Evolutionary conservation across 352 stramenopile species (phyloP).

Genomic region (Phytopythium aichiense): DNA sequence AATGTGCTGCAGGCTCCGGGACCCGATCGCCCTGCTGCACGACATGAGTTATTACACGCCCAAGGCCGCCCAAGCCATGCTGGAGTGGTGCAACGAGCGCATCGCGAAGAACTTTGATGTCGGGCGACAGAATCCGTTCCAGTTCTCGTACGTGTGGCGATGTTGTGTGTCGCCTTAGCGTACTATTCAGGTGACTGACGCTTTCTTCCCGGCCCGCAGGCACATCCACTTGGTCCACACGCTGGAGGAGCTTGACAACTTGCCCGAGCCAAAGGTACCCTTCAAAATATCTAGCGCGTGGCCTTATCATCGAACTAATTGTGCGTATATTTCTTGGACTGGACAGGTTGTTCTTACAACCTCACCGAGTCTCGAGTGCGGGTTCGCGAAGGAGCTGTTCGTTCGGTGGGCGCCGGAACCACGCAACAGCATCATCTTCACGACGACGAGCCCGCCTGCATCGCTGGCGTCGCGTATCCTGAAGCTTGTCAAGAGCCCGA

Average conservation of each 20-base stretch:
- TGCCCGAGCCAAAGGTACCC: slow-evolving; percentile 73
- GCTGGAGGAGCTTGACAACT: slow-evolving; percentile 81
- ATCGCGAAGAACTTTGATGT: slow-evolving; percentile 90
- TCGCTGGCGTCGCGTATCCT: slow-evolving; percentile 73
- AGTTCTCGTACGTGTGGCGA: slow-evolving; percentile 65
- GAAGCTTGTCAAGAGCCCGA: slow-evolving; percentile 44
- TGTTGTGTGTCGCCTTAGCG: background rate
- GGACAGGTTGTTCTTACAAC: slow-evolving; percentile 73
- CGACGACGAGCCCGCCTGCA: slow-evolving; percentile 45
- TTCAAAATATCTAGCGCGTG: no score
- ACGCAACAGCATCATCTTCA: slow-evolving; percentile 86
- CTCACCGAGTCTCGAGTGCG: slow-evolving; percentile 73
- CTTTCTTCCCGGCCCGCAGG: slow-evolving; percentile 13
- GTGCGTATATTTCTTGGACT: no score
- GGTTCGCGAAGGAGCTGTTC: slow-evolving; percentile 84
- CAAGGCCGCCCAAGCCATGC: slow-evolving; percentile 85
- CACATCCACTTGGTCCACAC: slow-evolving; percentile 86
- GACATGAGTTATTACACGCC: slow-evolving; percentile 90
- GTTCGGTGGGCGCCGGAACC: slow-evolving; percentile 73
- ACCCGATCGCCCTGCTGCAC: slow-evolving; percentile 84
- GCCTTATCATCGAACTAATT: no score
- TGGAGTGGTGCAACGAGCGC: slow-evolving; percentile 88
- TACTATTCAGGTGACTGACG: background rate
- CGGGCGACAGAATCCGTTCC: slow-evolving; percentile 83
- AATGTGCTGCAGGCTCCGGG: slow-evolving; percentile 42